These are phyloP conservation scores for Hyphochytrium catenoides DNA, from an alignment of 352 stramenopile species.

Conservation along the genomic window DNA sequence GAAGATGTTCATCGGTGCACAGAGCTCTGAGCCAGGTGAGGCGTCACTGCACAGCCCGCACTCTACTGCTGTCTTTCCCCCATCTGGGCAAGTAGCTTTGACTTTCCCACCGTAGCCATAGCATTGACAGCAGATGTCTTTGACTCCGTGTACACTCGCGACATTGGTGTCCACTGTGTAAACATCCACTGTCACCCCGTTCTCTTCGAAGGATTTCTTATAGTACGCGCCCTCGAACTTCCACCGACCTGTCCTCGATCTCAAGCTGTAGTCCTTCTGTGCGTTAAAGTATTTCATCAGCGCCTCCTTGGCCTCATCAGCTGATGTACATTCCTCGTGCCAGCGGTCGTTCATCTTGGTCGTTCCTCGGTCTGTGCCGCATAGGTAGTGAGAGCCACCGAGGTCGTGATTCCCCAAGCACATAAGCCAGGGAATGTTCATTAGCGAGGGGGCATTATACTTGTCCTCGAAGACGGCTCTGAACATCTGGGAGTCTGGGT, in stretches of 20 bases:
- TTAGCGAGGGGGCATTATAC: slow-evolving; percentile 20
- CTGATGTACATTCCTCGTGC: too few relatives aligned
- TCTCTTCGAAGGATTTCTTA: slow-evolving; percentile 23
- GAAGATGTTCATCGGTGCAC: too few relatives aligned
- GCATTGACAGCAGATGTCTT: slow-evolving; percentile 51
- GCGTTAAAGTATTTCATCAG: slow-evolving; percentile 3
- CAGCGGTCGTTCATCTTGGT: too few relatives aligned
- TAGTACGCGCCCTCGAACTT: slow-evolving; percentile 54
- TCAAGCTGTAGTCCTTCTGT: slow-evolving; percentile 2
- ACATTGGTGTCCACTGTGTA: slow-evolving; percentile 42
- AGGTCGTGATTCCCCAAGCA: slow-evolving; percentile 4
- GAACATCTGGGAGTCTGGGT: slow-evolving; percentile 31
- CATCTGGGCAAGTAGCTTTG: too few relatives aligned
- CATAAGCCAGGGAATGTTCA: slow-evolving; percentile 22
- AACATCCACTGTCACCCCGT: slow-evolving; percentile 20
- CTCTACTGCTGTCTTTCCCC: too few relatives aligned
- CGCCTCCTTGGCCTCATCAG: background rate
- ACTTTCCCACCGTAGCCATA: slow-evolving; percentile 28
- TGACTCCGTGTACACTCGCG: slow-evolving; percentile 13
- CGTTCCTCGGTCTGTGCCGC: too few relatives aligned
- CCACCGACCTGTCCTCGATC: slow-evolving; percentile 12
- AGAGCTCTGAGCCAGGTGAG: too few relatives aligned
- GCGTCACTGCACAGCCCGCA: too few relatives aligned
- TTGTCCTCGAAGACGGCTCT: slow-evolving; percentile 49
- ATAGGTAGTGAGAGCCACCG: background rate